These are phyloP conservation scores for Tardiomyces depauwii DNA, from an alignment of 1,139 yeast genomes.

Conservation along the genomic window DNA sequence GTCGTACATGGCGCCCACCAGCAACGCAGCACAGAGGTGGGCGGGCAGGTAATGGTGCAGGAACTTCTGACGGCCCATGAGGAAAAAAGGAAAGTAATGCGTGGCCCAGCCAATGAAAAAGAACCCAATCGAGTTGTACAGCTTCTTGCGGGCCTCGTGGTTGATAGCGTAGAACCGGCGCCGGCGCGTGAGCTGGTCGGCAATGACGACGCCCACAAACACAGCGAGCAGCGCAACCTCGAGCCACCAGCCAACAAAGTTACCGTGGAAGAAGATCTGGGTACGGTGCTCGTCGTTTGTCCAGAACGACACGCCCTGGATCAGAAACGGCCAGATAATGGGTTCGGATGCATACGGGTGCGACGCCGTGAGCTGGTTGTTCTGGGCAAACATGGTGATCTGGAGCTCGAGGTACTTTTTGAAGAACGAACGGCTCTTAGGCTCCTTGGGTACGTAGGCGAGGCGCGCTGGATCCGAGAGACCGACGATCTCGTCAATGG, in stretches of 20 bases:
- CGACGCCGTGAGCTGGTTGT: slow-evolving; percentile 72
- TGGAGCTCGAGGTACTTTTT: slow-evolving; percentile 88
- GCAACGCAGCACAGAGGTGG: slow-evolving; percentile 76
- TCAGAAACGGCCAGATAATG: slow-evolving; percentile 83
- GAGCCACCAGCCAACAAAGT: slow-evolving; percentile 86
- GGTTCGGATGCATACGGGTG: slow-evolving; percentile 98
- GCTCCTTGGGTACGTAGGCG: slow-evolving; percentile 37
- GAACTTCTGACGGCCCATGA: slow-evolving; percentile 89
- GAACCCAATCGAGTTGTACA: slow-evolving; percentile 77
- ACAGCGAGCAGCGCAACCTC: slow-evolving; percentile 60
- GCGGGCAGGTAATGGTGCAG: slow-evolving; percentile 96
- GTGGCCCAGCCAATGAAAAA: slow-evolving; percentile 79
- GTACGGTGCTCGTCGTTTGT: slow-evolving; percentile 46
- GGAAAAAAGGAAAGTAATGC: slow-evolving; percentile 83
- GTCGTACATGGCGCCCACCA: slow-evolving; percentile 76
- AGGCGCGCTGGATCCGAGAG: slow-evolving; percentile 50
- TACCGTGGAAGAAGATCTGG: slow-evolving; percentile 87
- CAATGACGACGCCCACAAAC: slow-evolving; percentile 49
- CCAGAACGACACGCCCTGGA: slow-evolving; percentile 95
- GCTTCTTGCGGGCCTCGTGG: slow-evolving; percentile 53
- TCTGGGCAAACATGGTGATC: slow-evolving; percentile 79
- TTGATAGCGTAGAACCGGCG: slow-evolving; percentile 53
- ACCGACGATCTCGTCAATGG: slow-evolving; percentile 58
- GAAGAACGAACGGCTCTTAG: slow-evolving; percentile 62
- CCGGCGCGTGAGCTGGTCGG: slow-evolving; percentile 70